Conservation (phyloP, 495 filamentous ascomycete genomes). For the Aspergillus nanangensis region DNA sequence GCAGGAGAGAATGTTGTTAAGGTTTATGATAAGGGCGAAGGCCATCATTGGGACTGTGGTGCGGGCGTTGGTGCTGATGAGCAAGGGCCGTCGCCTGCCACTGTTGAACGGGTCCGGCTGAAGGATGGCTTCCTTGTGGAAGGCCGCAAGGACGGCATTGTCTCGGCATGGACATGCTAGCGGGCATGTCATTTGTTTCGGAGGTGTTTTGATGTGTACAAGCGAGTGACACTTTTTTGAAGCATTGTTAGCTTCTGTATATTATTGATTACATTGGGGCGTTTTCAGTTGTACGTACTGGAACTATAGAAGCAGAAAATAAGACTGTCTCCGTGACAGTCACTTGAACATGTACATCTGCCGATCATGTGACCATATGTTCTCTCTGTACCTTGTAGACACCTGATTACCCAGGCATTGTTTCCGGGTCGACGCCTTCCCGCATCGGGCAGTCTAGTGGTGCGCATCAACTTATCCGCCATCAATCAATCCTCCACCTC, state of each 20-base stretch:
- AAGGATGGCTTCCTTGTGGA: slow-evolving; percentile 94
- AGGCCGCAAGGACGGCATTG: slow-evolving; percentile 79
- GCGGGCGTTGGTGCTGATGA: slow-evolving; percentile 67
- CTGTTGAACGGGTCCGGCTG: slow-evolving; percentile 84
- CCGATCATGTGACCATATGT: too few relatives aligned
- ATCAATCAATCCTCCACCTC: background rate
- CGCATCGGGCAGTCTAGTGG: background rate
- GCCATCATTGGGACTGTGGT: slow-evolving; percentile 95
- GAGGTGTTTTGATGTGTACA: slow-evolving; percentile 1
- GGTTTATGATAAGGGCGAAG: slow-evolving; percentile 96
- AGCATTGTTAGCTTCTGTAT: background rate
- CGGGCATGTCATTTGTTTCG: background rate
- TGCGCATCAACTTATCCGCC: background rate
- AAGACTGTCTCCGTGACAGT: background rate
- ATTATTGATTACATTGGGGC: background rate
- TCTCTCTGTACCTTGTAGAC: too few relatives aligned
- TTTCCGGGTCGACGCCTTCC: background rate
- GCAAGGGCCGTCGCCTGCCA: slow-evolving; percentile 52
- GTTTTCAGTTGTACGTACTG: too few relatives aligned
- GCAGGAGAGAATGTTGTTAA: slow-evolving; percentile 91
- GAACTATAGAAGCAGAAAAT: background rate
- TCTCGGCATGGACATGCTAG: slow-evolving; percentile 90
- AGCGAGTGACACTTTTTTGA: background rate
- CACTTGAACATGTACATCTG: too few relatives aligned
- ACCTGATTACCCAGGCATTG: background rate